Evolutionary conservation across 139 green algal species (phyloP), one percentile per base, ranked within the genome.

Genomic region (Chlamydomonas sp.): DNA sequence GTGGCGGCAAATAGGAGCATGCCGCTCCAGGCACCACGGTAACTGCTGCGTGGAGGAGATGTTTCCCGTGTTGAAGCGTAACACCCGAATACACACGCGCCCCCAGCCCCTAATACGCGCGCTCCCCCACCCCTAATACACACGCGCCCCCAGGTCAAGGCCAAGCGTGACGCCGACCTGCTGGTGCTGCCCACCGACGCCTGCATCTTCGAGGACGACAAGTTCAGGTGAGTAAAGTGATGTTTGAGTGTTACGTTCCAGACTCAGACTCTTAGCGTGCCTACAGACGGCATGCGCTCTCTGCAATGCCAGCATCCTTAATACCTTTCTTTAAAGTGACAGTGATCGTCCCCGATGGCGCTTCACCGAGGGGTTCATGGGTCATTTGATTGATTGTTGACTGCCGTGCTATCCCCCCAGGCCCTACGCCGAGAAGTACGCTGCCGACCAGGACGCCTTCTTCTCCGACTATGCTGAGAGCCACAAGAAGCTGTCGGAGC

Each of bases 181-280:
- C 86, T 99, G 60, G 95, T 98, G 83, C 93, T 99, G 91, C 85
- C 90, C 1, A 99, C 97, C 0, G 97, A 99, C 79, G 93, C 95
- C 5, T 90, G 60, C 62, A 79, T 99, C 5, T 99, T 99, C 85
- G 93, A 97, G 80, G 97, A 99, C 83, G 88, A 93, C 3, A 92
- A 75, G 10, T 99, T 99, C 95, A 95, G 90, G 96, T 96, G 61
- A 58, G 90, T 1, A 3, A 4, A 62, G 58, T 20, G 77, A 6
- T 14, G 75, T 3, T 6, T 3, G 12, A 3, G 73, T 6, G 20
- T 12, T 12, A 4, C 3, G 6, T 7, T n/a, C 73, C n/a, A 5
- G 73, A 57, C 18, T 71, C 31, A 49, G 31, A 49, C 31, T 49
- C 31, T 49, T 49, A 49, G 31, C 31, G 31, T 49, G 31, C 31